phyloP scores from a whole-genome alignment of 441 rosid genomes.

The Pelargonium cotyledonis region DNA sequence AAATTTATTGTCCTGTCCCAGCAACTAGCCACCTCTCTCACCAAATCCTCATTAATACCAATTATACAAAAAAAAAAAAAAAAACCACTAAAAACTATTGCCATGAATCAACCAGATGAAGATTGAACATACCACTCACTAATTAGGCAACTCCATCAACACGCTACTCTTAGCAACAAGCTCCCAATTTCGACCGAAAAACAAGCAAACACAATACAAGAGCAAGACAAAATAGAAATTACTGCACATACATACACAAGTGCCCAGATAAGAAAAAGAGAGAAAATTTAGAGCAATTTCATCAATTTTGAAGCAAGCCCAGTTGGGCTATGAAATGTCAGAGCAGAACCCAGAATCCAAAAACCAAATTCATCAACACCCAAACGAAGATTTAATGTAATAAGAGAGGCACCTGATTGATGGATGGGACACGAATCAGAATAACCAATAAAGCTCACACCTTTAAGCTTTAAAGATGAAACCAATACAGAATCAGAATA shows the following conservation, averaged over 20 bases:
- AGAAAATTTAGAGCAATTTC: not conserved
- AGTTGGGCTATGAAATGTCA: not conserved
- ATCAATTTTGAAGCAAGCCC: not conserved
- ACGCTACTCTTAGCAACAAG: not conserved
- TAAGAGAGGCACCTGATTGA: not conserved
- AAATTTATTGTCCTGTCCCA: not conserved
- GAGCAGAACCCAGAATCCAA: conserved; percentile 4
- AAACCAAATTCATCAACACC: conserved; percentile 2
- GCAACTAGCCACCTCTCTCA: not conserved
- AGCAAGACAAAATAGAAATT: not conserved
- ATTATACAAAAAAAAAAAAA: not conserved
- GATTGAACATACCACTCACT: not conserved
- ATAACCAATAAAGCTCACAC: not conserved
- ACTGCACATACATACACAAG: not conserved
- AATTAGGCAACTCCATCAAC: not conserved
- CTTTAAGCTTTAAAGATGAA: not conserved
- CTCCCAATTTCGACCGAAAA: not conserved
- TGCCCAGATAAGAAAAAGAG: not conserved
- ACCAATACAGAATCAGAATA: not conserved
- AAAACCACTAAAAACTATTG: not conserved
- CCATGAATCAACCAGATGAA: not conserved
- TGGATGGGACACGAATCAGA: not conserved
- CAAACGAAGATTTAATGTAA: not conserved
- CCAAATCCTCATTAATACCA: not conserved
- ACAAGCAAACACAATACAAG: not conserved